Evolutionary conservation across 225 moss, liverwort and hornwort species (phyloP), one percentile per base, ranked within the genome.

Genomic region (Asterella californica): DNA sequence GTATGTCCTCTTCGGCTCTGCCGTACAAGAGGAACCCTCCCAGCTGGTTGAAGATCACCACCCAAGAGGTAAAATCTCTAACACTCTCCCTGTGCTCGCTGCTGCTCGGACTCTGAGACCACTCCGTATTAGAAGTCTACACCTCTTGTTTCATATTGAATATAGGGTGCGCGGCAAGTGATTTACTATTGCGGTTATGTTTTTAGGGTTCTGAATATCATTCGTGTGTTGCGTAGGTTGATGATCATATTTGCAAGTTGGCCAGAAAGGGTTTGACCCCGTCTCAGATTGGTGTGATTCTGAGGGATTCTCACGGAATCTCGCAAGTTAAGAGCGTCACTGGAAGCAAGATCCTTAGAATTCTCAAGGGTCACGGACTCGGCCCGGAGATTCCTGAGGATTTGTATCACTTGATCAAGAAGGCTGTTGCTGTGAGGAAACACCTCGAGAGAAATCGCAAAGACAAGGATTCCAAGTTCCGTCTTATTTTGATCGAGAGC

Each of bases 1-100:
- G 91, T 77, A 93, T 94, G 92, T 91, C 91, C 88, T 94, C 94
- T 45, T 94, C 89, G 85, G 91, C 93, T 74, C 76, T 93, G 83
- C 91, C 89, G 34, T 94, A 92, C 54, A 92, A 92, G 88, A 89
- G 88, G 85, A 94, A 82, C 45, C 88, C 94, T 0, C 90, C 90
- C 1, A 88, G 87, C 65, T 94, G 92, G 92, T 85, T 92, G 94
- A 94, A 94, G 82, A 92, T 91, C 73, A 91, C 93, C 25, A 84
- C 89, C 15, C 85, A 68, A 21, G 90, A 93, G 88, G 87, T 87
- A 73, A 36, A 36, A 15, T 29, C 6, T n/a, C n/a, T n/a, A n/a
- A n/a, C n/a, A n/a, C n/a, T n/a, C n/a, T n/a, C n/a, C n/a, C n/a
- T n/a, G n/a, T n/a, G n/a, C n/a, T n/a, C n/a, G n/a, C n/a, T n/a